Evolutionary conservation across 148 eudicot species (phyloP), one percentile per base, ranked within the genome.

Genomic region (Pouteria glomerata): DNA sequence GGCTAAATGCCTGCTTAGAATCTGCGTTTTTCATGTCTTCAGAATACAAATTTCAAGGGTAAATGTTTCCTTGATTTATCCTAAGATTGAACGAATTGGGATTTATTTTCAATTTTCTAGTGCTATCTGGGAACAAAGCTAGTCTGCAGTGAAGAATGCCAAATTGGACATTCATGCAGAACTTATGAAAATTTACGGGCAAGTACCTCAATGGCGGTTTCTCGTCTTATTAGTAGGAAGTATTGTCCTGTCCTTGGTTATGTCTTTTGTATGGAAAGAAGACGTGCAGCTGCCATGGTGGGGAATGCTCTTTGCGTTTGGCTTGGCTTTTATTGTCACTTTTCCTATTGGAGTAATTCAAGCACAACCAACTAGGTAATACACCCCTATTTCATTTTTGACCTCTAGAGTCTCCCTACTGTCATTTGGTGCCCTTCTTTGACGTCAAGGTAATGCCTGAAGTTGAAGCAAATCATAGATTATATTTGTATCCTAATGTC

Each of bases 331-430:
- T 77, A 58, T 88, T 66, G 96, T 96, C 47, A 96, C 99, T 42
- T 96, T 96, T 60, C 99, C 99, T n/a, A 92, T 96, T 23, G 99
- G 99, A 29, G 91, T 96, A 76, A 96, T 96, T 81, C 99, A 96
- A 86, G 99, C 99, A 15, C 99, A 50, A 96, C 99, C 19, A 96
- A 96, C 77, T 97, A 95, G 92, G 98, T 95, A 53, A 66, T 5
- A 65, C 4, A 44, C 18, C 16, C 65, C n/a, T n/a, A n/a, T n/a
- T n/a, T n/a, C 7, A 19, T 5, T 44, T 42, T 29, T n/a, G n/a
- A n/a, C 23, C 23, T 57, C 53, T 70, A 3, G 19, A 0, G 12
- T 12, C n/a, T n/a, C n/a, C n/a, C n/a, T n/a, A n/a, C n/a, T n/a
- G n/a, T n/a, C n/a, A n/a, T n/a, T n/a, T n/a, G n/a, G n/a, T n/a